Evolutionary conservation across 345 rosid genomes (phyloP).

Genomic region (Combretum micranthum): DNA sequence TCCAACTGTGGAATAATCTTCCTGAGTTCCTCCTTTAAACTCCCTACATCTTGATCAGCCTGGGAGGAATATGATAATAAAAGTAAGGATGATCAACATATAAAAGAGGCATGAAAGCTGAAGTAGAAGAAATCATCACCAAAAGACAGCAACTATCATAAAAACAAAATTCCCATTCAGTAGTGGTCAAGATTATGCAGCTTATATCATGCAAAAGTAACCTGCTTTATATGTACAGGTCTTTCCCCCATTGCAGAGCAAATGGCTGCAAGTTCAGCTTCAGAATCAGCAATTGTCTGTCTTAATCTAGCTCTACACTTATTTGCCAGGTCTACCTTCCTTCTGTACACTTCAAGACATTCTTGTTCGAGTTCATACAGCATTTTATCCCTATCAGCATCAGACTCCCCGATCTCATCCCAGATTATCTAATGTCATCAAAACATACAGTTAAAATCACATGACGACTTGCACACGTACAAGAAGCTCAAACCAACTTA

Average conservation of each 20-base stretch:
- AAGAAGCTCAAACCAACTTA: too few species aligned
- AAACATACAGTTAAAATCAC: slow-evolving; percentile 1
- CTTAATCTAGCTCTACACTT: slow-evolving; percentile 78
- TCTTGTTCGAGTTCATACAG: slow-evolving; percentile 88
- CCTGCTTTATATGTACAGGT: slow-evolving; percentile 90
- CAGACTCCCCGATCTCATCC: slow-evolving; percentile 96
- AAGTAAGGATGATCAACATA: too few species aligned
- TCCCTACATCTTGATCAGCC: slow-evolving; percentile 70
- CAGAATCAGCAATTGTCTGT: slow-evolving; percentile 76
- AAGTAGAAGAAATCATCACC: not conserved
- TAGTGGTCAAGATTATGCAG: not conserved
- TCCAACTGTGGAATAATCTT: slow-evolving; percentile 74
- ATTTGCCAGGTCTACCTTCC: slow-evolving; percentile 89
- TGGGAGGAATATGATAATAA: slow-evolving; percentile 14
- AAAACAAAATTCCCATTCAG: not conserved
- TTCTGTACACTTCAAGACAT: slow-evolving; percentile 87
- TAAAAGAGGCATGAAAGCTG: too few species aligned
- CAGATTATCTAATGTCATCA: slow-evolving; percentile 57
- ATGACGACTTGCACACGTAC: not conserved
- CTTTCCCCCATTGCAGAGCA: slow-evolving; percentile 90
- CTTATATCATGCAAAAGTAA: slow-evolving; percentile 6
- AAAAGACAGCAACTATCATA: not conserved
- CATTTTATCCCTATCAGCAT: slow-evolving; percentile 80
- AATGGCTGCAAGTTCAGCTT: slow-evolving; percentile 85
- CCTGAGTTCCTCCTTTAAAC: slow-evolving; percentile 78